These are phyloP conservation scores for Cystofilobasidium ferigula DNA, from an alignment of 768 basidiomycete genomes.

Conservation along the genomic window DNA sequence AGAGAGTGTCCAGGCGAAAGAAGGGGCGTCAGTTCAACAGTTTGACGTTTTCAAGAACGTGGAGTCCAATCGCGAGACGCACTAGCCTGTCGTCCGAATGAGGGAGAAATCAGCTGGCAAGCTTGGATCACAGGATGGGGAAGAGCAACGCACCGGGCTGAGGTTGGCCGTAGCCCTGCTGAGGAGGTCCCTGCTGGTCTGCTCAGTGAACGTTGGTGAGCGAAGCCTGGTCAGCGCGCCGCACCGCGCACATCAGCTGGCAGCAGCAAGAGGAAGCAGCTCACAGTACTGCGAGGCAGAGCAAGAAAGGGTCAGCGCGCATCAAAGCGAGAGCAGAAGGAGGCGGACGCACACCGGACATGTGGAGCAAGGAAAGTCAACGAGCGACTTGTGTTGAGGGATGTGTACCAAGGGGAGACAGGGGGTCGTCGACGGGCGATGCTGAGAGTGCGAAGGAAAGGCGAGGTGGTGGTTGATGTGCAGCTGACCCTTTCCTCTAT, in stretches of 20 bases:
- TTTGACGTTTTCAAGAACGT: no score
- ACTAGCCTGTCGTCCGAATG: no score
- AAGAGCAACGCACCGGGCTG: background rate
- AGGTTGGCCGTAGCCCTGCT: background rate
- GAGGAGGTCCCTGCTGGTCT: background rate
- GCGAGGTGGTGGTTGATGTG: no score
- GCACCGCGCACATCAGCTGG: background rate
- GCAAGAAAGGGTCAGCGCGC: background rate
- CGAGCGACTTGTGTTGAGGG: no score
- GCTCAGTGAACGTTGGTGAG: background rate
- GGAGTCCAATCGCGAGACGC: no score
- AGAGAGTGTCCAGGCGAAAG: no score
- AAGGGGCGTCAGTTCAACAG: no score
- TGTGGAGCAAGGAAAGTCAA: background rate
- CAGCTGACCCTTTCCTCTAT: no score
- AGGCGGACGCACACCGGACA: background rate
- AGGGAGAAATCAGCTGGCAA: no score
- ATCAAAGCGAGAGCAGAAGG: background rate
- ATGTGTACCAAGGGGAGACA: no score
- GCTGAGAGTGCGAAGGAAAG: no score
- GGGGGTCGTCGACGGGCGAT: no score
- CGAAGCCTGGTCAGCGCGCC: background rate
- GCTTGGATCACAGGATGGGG: background rate
- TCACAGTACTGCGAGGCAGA: slow-evolving; percentile 1
- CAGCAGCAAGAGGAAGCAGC: background rate